Evolutionary conservation across 2,329 filamentous ascomycete genomes (phyloP), one percentile per base, ranked within the genome.

Genomic region (Colletotrichum caudatum): DNA sequence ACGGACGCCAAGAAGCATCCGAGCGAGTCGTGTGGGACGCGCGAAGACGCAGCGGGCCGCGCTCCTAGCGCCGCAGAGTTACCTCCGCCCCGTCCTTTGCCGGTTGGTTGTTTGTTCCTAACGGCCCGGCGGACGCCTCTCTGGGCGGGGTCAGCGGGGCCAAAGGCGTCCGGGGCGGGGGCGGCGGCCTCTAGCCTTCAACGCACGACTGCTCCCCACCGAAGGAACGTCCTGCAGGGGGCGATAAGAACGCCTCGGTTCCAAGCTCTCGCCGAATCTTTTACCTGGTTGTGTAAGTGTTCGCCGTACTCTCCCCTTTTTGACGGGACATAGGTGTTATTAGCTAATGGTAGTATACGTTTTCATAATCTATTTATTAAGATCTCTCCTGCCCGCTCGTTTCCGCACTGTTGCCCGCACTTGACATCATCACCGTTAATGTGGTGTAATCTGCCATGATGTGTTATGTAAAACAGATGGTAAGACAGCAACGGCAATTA

Each of bases 1-100:
- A n/a, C 46, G 33, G 46, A 62, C 8, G 59, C 59, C 46, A 62
- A 62, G 59, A 39, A 37, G 29, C 20, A 26, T 51, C 59, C 18
- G 59, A 37, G 58, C 44, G 59, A 23, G 41, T 29, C 58, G 53
- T 18, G 53, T 18, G 12, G 12, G 35, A n/a, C 33, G 20, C 8
- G 8, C 12, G 20, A 12, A 18, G 3, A 6, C 6, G 46, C 41
- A 51, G 46, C 59, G 59, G 59, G 59, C 59, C 44, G 59, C 59
- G 23, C 33, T 39, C 44, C 35, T 62, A 51, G 59, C 33, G 44
- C 20, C 35, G 44, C 33, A 50, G 44, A 9, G 5, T 61, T n/a
- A 9, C 14, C 37, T 39, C 18, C 35, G 29, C 14, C 11, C n/a
- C n/a, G 20, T 9, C 33, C 41, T 11, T 48, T 35, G 59, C 33